Conservation (phyloP, 805 yeast genomes). For the Wickerhamomyces bovis region DNA sequence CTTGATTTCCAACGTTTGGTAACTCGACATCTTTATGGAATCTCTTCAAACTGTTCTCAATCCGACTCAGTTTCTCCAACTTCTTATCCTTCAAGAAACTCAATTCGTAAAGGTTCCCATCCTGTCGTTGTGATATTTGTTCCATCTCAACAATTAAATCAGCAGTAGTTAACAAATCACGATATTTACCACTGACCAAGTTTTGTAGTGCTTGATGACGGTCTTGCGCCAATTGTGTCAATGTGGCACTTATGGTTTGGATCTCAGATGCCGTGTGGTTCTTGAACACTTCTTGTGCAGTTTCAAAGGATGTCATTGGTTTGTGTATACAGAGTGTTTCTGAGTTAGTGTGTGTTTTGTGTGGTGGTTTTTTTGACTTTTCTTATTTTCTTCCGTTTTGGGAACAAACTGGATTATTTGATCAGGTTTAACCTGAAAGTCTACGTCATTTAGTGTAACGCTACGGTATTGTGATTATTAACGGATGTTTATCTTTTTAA, state of each 20-base stretch:
- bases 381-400: conserved; percentile 1
- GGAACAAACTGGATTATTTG: too few relatives aligned
- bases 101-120: conserved; percentile 16
- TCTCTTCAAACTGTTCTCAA: conserved; percentile 13
- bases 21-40: not conserved
- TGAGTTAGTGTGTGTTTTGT: too few relatives aligned
- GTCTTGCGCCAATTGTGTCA: not conserved
- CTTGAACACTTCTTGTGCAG: not conserved
- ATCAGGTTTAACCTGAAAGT: too few relatives aligned
- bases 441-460: too few relatives aligned
- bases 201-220: conserved; percentile 16
- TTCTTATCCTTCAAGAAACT: conserved; percentile 14
- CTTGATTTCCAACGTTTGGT: not conserved
- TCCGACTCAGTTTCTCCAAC: conserved; percentile 8
- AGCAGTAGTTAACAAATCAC: conserved; percentile 22
- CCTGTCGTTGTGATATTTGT: conserved; percentile 12
- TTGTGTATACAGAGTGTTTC: not conserved
- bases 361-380: not conserved
- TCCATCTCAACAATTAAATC: conserved; percentile 22
- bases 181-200: conserved; percentile 21
- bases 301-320: not conserved
- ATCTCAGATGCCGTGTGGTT: not conserved
- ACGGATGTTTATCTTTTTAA: too few relatives aligned
- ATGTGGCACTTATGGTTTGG: not conserved
- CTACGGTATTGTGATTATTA: too few relatives aligned